A percentile compares a stretch with the other conserved stretches of the same genome.
Conservation (phyloP, 2,329 filamentous ascomycete species). For the Colletotrichum spinosum region DNA sequence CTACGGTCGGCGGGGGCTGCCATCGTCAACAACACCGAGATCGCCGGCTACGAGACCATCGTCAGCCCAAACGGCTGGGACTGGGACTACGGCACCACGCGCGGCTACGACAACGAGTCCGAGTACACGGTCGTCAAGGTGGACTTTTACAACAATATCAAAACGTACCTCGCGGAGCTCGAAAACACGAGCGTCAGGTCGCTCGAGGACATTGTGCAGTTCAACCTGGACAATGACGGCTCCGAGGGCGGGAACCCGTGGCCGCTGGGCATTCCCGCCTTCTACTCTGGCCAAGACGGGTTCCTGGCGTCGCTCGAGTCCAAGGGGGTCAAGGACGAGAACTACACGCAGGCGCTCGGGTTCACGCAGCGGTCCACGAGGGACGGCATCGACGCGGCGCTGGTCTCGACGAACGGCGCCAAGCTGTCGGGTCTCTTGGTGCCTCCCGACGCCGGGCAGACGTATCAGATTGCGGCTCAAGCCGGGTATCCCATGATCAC, state of each 20-base stretch:
- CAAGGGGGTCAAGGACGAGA: slow-evolving; percentile 71
- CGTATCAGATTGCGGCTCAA: slow-evolving; percentile 77
- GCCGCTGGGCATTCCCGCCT: slow-evolving; percentile 68
- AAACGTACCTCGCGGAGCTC: slow-evolving; percentile 71
- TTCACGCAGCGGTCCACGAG: slow-evolving; percentile 72
- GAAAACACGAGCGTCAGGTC: slow-evolving; percentile 69
- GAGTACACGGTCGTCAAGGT: slow-evolving; percentile 80
- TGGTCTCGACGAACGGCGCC: slow-evolving; percentile 56
- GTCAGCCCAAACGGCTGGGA: slow-evolving; percentile 78
- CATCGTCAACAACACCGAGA: slow-evolving; percentile 77
- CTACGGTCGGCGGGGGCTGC: slow-evolving; percentile 73
- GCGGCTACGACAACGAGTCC: slow-evolving; percentile 76
- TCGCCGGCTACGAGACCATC: slow-evolving; percentile 71
- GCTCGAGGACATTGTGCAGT: slow-evolving; percentile 74
- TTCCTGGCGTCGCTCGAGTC: slow-evolving; percentile 73
- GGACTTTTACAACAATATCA: slow-evolving; percentile 74
- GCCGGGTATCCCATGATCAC: slow-evolving; percentile 81
- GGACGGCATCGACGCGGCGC: slow-evolving; percentile 76
- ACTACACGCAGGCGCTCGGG: slow-evolving; percentile 73
- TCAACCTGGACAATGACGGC: slow-evolving; percentile 72
- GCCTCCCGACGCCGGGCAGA: slow-evolving; percentile 75
- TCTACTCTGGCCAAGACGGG: slow-evolving; percentile 77
- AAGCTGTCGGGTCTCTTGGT: slow-evolving; percentile 73
- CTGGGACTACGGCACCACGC: slow-evolving; percentile 73
- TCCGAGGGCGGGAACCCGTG: slow-evolving; percentile 74